phyloP scores from a whole-genome alignment of 345 rosid species.

The Jatropha curcas region DNA sequence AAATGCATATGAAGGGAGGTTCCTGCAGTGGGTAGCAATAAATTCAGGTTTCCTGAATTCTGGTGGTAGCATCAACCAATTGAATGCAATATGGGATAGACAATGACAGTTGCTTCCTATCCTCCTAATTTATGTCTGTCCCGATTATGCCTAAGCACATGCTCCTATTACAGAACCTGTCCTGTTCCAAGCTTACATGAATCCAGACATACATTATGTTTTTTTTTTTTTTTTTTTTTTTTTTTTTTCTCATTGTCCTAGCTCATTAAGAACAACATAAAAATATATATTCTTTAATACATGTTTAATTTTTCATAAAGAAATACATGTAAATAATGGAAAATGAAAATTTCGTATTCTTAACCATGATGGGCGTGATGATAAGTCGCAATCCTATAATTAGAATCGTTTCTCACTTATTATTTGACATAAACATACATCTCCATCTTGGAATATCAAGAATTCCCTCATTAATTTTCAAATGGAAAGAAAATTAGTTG shows the following conservation, averaged over 20 bases:
- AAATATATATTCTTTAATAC: background rate
- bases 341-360: conserved; percentile 27
- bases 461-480: no score
- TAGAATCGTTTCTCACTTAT: conserved; percentile 15
- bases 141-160: conserved; percentile 35
- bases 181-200: conserved; percentile 39
- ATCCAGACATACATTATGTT: conserved; percentile 18
- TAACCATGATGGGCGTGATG: conserved; percentile 39
- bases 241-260: conserved; percentile 22
- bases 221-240: conserved; percentile 6
- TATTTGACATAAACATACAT: background rate
- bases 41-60: conserved; percentile 33
- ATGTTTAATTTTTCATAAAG: background rate
- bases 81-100: conserved; percentile 35
- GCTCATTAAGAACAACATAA: no score
- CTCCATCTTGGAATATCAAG: no score
- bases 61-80: background rate
- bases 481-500: no score
- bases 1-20: background rate
- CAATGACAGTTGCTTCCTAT: conserved; percentile 48
- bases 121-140: conserved; percentile 27
- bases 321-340: background rate
- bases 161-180: conserved; percentile 45
- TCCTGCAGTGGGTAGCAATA: conserved; percentile 19
- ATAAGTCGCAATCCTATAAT: conserved; percentile 38